These are phyloP conservation scores for Penicillium verrucosum DNA, from an alignment of 2,329 filamentous ascomycete species.

Conservation along the genomic window DNA sequence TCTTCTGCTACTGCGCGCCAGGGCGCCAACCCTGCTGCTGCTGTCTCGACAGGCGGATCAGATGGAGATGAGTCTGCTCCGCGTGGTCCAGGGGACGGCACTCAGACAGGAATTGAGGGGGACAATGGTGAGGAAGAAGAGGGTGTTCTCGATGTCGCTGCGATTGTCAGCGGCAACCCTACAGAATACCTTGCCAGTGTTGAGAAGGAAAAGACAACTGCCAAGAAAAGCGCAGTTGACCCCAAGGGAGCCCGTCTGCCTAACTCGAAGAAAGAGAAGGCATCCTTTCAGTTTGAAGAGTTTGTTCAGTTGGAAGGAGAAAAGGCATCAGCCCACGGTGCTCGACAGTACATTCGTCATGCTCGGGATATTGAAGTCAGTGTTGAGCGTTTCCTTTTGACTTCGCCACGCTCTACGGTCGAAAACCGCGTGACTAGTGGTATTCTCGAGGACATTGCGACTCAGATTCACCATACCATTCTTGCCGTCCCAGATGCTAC, in stretches of 20 bases:
- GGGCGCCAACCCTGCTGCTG: slow-evolving; percentile 53
- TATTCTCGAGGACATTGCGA: slow-evolving; percentile 79
- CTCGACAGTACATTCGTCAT: slow-evolving; percentile 53
- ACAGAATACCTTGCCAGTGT: slow-evolving; percentile 61
- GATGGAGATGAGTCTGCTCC: slow-evolving; percentile 45
- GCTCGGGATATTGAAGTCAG: slow-evolving; percentile 60
- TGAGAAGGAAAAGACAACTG: slow-evolving; percentile 58
- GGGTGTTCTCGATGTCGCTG: slow-evolving; percentile 62
- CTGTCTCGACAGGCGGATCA: slow-evolving; percentile 54
- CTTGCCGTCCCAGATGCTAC: slow-evolving; percentile 79
- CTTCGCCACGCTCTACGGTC: slow-evolving; percentile 41
- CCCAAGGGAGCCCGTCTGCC: slow-evolving; percentile 53
- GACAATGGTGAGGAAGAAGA: slow-evolving; percentile 55
- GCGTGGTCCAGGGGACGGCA: slow-evolving; percentile 53
- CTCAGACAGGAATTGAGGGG: slow-evolving; percentile 53
- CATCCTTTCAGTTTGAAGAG: slow-evolving; percentile 61
- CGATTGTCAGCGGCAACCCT: slow-evolving; percentile 63
- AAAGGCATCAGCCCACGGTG: slow-evolving; percentile 47
- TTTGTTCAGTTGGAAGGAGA: slow-evolving; percentile 54
- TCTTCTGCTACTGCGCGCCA: slow-evolving; percentile 42
- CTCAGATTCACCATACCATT: slow-evolving; percentile 77
- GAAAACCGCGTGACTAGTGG: slow-evolving; percentile 49
- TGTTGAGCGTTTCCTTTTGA: slow-evolving; percentile 58
- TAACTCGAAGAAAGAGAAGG: slow-evolving; percentile 58
- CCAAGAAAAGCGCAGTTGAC: slow-evolving; percentile 51